phyloP scores from a whole-genome alignment of 106 monocot species.

The Platanthera guangdongensis region DNA sequence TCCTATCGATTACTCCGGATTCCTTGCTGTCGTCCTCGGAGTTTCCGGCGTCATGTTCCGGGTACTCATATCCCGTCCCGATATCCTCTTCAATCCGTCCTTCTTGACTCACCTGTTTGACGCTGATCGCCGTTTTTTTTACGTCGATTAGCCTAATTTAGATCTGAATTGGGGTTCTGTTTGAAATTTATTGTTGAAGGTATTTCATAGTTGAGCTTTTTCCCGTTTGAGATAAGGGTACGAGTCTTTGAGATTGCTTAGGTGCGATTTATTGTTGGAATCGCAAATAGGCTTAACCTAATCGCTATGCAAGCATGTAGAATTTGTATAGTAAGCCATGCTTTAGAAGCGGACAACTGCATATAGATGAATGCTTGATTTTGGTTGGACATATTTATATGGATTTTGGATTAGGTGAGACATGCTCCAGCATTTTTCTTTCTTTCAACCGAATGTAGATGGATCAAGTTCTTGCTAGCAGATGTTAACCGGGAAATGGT shows the following conservation, averaged over 20 bases:
- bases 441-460: background rate
- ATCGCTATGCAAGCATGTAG: too few species aligned
- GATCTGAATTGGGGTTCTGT: background rate
- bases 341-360: too few species aligned
- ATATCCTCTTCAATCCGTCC: background rate
- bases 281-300: too few species aligned
- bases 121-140: background rate
- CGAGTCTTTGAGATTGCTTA: background rate
- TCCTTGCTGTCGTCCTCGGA: constrained; percentile 54
- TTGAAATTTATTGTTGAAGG: background rate
- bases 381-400: background rate
- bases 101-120: background rate
- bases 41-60: constrained; percentile 53
- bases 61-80: constrained; percentile 9
- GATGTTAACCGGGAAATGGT: background rate
- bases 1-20: constrained; percentile 58
- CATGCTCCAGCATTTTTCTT: background rate
- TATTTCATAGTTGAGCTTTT: background rate
- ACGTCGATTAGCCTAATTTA: background rate
- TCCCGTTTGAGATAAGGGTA: background rate
- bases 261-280: background rate
- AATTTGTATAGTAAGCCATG: too few species aligned
- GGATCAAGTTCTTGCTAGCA: background rate
- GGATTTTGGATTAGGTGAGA: background rate
- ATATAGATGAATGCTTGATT: too few species aligned